Conservation (phyloP, 257 asterid genomes). For the Ocimum tenuiflorum region DNA sequence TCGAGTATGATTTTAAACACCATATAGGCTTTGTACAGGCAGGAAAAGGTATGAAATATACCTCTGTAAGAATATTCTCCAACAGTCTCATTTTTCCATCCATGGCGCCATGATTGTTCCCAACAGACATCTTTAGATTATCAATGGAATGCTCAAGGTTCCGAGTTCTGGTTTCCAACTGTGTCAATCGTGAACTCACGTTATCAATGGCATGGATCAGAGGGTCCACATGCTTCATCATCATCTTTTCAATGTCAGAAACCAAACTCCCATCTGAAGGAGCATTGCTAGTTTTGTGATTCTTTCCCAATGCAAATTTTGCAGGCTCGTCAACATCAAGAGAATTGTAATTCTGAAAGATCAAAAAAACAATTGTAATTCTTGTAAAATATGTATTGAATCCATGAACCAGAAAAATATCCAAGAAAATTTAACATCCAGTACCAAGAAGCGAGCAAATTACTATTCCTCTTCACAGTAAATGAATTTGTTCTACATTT, state of each 20-base stretch:
- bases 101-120: conserved; percentile 55
- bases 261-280: conserved; percentile 38
- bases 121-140: conserved; percentile 66
- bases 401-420: neutral
- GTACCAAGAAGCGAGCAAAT: neutral
- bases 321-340: conserved; percentile 55
- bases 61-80: conserved; percentile 83
- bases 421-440: neutral
- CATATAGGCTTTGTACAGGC: neutral
- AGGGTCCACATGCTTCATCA: conserved; percentile 78
- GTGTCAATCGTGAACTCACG: conserved; percentile 74
- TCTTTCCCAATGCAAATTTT: conserved; percentile 52
- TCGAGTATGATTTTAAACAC: neutral
- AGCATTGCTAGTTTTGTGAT: conserved; percentile 35
- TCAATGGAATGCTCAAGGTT: conserved; percentile 73
- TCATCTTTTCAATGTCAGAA: conserved; percentile 69
- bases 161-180: conserved; percentile 73
- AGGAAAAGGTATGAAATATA: conserved; percentile 31
- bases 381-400: neutral
- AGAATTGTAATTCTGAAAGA: conserved; percentile 51
- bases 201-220: conserved; percentile 67
- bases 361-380: neutral
- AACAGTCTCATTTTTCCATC: conserved; percentile 75
- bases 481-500: neutral
- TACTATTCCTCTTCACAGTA: neutral